Conservation (phyloP, 2,329 filamentous ascomycete species). For the Apiospora rasikravindrae region DNA sequence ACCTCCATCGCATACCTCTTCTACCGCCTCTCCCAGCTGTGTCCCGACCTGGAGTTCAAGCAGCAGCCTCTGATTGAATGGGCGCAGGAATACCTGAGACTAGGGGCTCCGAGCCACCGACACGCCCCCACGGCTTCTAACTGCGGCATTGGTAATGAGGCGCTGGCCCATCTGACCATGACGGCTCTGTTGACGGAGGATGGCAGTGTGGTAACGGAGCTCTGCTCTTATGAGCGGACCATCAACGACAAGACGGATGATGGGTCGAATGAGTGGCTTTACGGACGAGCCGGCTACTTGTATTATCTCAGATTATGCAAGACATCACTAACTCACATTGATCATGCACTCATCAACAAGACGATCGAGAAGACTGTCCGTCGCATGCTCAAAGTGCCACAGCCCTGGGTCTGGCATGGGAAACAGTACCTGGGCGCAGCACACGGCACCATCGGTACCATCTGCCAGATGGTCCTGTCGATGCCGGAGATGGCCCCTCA, state of each 20-base stretch:
- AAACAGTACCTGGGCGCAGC: conserved; percentile 68
- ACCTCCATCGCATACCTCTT: conserved; percentile 63
- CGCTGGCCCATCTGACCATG: conserved; percentile 52
- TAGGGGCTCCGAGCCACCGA: conserved; percentile 40
- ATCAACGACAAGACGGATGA: conserved; percentile 52
- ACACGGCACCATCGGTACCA: conserved; percentile 72
- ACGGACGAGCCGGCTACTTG: conserved; percentile 70
- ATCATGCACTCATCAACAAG: conserved; percentile 58
- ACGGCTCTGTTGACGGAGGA: conserved; percentile 49
- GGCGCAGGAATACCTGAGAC: conserved; percentile 52
- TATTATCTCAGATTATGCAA: conserved; percentile 70
- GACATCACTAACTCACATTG: conserved; percentile 30
- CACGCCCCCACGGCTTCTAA: conserved; percentile 45
- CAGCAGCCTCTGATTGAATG: conserved; percentile 50
- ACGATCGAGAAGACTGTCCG: conserved; percentile 63
- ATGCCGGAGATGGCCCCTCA: conserved; percentile 58
- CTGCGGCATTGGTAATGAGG: conserved; percentile 58
- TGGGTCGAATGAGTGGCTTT: conserved; percentile 65
- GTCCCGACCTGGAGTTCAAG: conserved; percentile 50
- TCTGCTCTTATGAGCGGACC: conserved; percentile 47
- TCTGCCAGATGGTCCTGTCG: conserved; percentile 70
- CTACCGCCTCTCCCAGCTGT: conserved; percentile 49
- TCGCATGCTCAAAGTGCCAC: conserved; percentile 59
- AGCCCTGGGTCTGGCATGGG: conserved; percentile 67
- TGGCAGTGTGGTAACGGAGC: conserved; percentile 41